These are phyloP conservation scores for Polyporus arcularius DNA, from an alignment of 768 basidiomycete species.

Conservation along the genomic window DNA sequence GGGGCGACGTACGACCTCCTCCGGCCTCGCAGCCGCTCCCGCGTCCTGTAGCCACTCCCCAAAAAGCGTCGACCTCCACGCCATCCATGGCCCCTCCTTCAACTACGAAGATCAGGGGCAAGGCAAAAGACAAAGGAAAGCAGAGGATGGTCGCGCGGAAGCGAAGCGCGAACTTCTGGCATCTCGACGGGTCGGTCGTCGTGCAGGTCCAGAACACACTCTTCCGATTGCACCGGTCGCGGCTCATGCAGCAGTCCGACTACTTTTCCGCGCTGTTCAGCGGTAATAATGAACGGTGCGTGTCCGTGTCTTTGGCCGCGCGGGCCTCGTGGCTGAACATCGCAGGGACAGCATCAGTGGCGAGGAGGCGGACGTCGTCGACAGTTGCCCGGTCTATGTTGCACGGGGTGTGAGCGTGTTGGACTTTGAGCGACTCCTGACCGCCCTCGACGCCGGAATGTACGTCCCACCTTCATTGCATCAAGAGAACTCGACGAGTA, in stretches of 20 bases:
- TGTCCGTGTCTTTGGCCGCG: background rate
- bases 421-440: conserved; percentile 37
- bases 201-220: conserved; percentile 36
- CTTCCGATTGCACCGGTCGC: conserved; percentile 39
- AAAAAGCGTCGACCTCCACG: background rate
- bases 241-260: conserved; percentile 32
- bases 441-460: conserved; percentile 35
- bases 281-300: background rate
- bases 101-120: background rate
- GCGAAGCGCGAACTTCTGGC: conserved; percentile 30
- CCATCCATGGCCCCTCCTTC: background rate
- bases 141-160: background rate
- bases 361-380: conserved; percentile 8
- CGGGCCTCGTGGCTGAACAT: background rate
- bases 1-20: background rate
- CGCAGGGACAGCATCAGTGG: background rate
- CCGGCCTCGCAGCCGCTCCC: background rate
- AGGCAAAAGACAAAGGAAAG: background rate
- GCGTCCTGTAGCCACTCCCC: background rate
- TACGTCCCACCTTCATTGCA: conserved; percentile 18
- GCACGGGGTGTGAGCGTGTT: conserved; percentile 27
- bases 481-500: background rate
- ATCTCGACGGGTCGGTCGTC: conserved; percentile 37
- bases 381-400: conserved; percentile 25
- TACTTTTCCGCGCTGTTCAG: conserved; percentile 35